These are phyloP conservation scores for Kalanchoe fedtschenkoi DNA, from an alignment of 164 flowering plant genomes.

Conservation along the genomic window DNA sequence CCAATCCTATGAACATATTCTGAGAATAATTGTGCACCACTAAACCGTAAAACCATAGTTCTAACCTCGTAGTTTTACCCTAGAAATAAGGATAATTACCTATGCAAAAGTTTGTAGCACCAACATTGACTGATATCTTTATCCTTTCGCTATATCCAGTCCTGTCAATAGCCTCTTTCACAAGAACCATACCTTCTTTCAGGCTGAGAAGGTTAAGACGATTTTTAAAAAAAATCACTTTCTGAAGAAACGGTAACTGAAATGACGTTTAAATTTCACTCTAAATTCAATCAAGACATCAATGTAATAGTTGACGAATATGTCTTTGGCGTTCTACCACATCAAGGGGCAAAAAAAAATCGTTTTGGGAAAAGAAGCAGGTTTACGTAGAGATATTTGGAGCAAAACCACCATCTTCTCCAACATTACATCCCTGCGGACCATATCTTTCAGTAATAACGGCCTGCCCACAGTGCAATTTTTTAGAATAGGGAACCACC, in stretches of 20 bases:
- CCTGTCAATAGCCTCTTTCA: constrained; percentile 82
- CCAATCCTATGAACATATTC: neutral
- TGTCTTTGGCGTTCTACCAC: neutral
- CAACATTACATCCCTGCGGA: constrained; percentile 71
- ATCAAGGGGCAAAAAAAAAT: neutral
- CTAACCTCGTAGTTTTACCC: neutral
- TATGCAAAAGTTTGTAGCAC: constrained; percentile 86
- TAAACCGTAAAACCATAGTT: neutral
- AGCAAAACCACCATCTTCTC: constrained; percentile 92
- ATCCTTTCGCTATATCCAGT: constrained; percentile 67
- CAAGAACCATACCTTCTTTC: constrained; percentile 77
- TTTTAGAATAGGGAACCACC: neutral
- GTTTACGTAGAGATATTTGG: constrained; percentile 83
- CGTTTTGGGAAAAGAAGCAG: neutral
- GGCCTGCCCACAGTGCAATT: constrained; percentile 36
- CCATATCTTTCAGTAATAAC: constrained; percentile 80
- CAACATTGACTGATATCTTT: constrained; percentile 83
- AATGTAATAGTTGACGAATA: neutral
- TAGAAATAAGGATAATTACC: constrained; percentile 32
- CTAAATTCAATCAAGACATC: neutral
- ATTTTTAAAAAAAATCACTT: neutral
- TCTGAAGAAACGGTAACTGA: neutral
- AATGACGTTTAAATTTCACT: neutral
- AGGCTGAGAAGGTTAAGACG: constrained; percentile 32
- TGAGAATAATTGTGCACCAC: too few relatives aligned